Evolutionary conservation across 495 filamentous ascomycete genomes (phyloP), one percentile per base, ranked within the genome.

Genomic region (Penicillium fimorum): DNA sequence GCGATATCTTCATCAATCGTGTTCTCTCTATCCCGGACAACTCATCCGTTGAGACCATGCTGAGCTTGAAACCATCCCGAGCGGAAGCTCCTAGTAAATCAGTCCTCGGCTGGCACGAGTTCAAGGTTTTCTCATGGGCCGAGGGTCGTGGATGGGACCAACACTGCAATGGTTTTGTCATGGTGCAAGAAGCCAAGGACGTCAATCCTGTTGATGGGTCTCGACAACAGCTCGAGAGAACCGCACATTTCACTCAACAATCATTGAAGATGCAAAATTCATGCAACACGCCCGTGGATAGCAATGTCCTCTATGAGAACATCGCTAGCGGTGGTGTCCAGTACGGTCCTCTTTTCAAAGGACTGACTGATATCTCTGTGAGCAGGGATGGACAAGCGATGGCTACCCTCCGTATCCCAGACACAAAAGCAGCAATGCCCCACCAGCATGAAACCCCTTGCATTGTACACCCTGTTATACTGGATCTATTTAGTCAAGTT

Each of bases 361-460:
- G 65, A 2, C 53, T 76, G 54, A 65, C 58, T 13, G 61, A 60
- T 15, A 71, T 72, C 52, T 60, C 53, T 11, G 56, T 65, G 2
- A 43, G 46, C 55, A 41, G 43, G 5, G 33, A 51, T 17, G 15
- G 47, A 11, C 42, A 57, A 37, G 62, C 66, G 29, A 65, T 67
- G 8, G 78, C 70, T 1, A 68, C 62, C 7, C 62, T 76, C n/a
- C n/a, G 55, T 11, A 62, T 76, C 15, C 72, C 73, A 1, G 75
- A 84, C 41, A 81, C 79, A 9, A 71, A 61, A 5, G 50, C 68
- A 9, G 67, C 63, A 20, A 84, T 84, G 80, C 81, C 81, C 0
- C 29, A 75, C 47, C 61, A 60, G 27, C 65, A 73, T 40, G 76
- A 83, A 55, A 74, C 71, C 1, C 59, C 68, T 0, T 77, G 67